These are phyloP conservation scores for Brasenia schreberi DNA, from an alignment of 164 flowering plant species.

Conservation along the genomic window DNA sequence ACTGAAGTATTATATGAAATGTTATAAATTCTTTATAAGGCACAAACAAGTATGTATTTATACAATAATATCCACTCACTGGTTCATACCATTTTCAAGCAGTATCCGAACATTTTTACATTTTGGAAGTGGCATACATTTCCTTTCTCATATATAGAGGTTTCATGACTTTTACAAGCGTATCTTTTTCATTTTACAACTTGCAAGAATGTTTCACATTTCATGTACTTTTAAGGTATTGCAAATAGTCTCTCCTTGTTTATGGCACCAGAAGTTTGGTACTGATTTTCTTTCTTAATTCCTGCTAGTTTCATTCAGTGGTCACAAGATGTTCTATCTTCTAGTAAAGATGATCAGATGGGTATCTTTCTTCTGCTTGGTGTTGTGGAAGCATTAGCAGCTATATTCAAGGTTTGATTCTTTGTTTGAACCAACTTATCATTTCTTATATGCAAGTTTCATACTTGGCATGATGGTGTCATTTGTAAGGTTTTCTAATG, in stretches of 20 bases:
- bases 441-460: not conserved
- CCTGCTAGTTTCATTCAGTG: conserved; percentile 73
- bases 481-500: no score
- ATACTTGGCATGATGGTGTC: no score
- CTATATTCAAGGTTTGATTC: conserved; percentile 67
- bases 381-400: conserved; percentile 72
- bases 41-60: no score
- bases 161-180: not conserved
- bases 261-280: not conserved
- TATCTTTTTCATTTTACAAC: not conserved
- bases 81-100: no score
- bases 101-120: no score
- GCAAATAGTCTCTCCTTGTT: no score
- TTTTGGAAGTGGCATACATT: no score
- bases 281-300: not conserved
- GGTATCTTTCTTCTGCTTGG: conserved; percentile 73
- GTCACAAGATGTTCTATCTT: conserved; percentile 69
- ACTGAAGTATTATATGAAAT: no score
- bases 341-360: conserved; percentile 31
- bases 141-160: not conserved
- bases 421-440: not conserved
- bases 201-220: no score
- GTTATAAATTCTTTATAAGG: no score
- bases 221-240: no score
- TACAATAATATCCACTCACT: no score